Evolutionary conservation across 768 basidiomycete genomes (phyloP).

Genomic region (Glaciozyma martinii): DNA sequence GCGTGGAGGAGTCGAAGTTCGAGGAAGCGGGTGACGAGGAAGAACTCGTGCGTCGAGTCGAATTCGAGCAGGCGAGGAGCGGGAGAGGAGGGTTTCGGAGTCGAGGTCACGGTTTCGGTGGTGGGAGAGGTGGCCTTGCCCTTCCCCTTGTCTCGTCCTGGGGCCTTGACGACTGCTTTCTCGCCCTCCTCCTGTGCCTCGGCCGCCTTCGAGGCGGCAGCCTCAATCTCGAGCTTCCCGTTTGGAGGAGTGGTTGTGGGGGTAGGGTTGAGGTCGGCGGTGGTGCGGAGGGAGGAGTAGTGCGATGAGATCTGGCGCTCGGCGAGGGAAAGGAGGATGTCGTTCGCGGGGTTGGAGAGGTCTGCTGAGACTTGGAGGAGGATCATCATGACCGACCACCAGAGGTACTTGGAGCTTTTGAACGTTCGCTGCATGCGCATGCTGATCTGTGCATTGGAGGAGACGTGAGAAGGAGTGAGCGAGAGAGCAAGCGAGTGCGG

Average conservation of each 20-base stretch:
- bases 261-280: background rate
- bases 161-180: background rate
- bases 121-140: background rate
- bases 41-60: conserved; percentile 24
- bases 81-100: background rate
- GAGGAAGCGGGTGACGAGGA: conserved; percentile 21
- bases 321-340: conserved; percentile 23
- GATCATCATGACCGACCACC: conserved; percentile 25
- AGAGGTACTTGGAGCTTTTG: conserved; percentile 13
- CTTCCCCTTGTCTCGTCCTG: conserved; percentile 1
- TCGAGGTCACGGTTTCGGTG: background rate
- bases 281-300: background rate
- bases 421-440: conserved; percentile 19
- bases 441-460: background rate
- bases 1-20: conserved; percentile 20
- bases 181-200: background rate
- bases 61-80: background rate
- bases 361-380: conserved; percentile 14
- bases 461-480: background rate
- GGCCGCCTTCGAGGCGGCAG: too few relatives aligned
- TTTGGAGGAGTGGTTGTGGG: background rate
- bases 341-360: conserved; percentile 4
- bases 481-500: background rate
- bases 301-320: conserved; percentile 17
- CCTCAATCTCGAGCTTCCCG: background rate